These are phyloP conservation scores for Baeospora myosura DNA, from an alignment of 1,284 basidiomycete species.

Conservation along the genomic window DNA sequence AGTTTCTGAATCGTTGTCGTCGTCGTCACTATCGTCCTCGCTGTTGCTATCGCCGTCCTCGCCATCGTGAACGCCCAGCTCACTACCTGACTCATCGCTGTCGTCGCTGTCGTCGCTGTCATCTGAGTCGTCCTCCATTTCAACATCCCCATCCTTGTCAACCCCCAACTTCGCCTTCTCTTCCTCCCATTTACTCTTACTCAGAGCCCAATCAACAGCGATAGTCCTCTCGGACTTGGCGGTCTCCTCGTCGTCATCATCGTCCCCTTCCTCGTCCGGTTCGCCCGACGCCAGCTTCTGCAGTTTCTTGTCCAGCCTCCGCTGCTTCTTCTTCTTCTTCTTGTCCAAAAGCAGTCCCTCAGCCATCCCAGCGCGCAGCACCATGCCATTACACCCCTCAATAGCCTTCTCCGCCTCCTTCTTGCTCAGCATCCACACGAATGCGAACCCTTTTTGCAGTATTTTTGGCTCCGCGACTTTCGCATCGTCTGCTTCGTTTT, in stretches of 20 bases:
- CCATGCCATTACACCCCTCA: conserved; percentile 77
- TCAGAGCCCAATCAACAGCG: conserved; percentile 95
- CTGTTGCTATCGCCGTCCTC: conserved; percentile 27
- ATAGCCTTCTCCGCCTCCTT: conserved; percentile 85
- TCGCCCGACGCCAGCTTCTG: conserved; percentile 28
- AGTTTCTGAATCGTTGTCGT: conserved; percentile 37
- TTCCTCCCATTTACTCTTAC: conserved; percentile 89
- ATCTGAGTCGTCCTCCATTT: conserved; percentile 31
- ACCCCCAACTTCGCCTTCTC: conserved; percentile 53
- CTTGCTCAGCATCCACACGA: conserved; percentile 88
- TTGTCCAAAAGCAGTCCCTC: conserved; percentile 60
- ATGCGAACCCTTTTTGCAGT: conserved; percentile 92
- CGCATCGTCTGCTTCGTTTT: conserved; percentile 14
- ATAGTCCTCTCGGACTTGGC: conserved; percentile 57
- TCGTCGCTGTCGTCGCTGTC: conserved; percentile 18
- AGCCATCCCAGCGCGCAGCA: conserved; percentile 61
- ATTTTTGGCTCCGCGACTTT: conserved; percentile 30
- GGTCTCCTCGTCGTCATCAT: conserved; percentile 29
- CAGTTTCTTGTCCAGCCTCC: conserved; percentile 21
- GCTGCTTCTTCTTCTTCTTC: conserved; percentile 48
- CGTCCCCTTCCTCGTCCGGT: conserved; percentile 26
- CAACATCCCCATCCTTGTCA: conserved; percentile 30
- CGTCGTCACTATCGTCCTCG: conserved; percentile 28
- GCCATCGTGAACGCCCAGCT: conserved; percentile 36
- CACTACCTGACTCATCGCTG: conserved; percentile 24